A percentile compares a stretch with the other conserved stretches of the same genome.
Conservation (phyloP, 108 stramenopile genomes). For the Nitzschia putrida region DNA sequence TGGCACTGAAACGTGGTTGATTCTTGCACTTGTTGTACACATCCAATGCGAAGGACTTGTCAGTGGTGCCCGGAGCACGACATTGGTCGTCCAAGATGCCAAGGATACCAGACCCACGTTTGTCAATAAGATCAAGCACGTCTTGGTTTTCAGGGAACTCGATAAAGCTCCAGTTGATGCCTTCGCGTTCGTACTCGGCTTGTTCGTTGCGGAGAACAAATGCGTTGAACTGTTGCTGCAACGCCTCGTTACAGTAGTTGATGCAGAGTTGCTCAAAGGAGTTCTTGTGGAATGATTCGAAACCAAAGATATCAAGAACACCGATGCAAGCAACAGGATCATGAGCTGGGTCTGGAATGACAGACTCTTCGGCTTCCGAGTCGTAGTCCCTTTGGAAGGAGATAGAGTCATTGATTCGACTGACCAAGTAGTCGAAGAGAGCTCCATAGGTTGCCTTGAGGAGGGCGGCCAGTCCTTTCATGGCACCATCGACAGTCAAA, state of each 20-base stretch:
- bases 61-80: constrained; percentile 66
- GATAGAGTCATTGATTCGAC: constrained; percentile 84
- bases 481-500: constrained; percentile 74
- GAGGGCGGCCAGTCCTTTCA: constrained; percentile 89
- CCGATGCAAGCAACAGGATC: constrained; percentile 72
- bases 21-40: constrained; percentile 63
- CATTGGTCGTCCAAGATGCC: constrained; percentile 83
- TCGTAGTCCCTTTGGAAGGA: constrained; percentile 25
- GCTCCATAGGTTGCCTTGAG: constrained; percentile 92
- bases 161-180: constrained; percentile 83
- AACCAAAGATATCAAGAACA: constrained; percentile 97
- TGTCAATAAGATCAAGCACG: constrained; percentile 92
- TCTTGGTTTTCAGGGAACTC: constrained; percentile 96
- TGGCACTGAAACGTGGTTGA: constrained; percentile 63
- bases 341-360: constrained; percentile 15
- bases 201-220: constrained; percentile 87
- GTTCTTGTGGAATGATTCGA: constrained; percentile 90
- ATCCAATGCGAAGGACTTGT: constrained; percentile 61
- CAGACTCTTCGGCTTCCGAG: constrained; percentile 15
- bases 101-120: constrained; percentile 73
- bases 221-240: constrained; percentile 91
- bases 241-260: constrained; percentile 93
- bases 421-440: constrained; percentile 81
- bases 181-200: constrained; percentile 84
- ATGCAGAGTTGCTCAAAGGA: constrained; percentile 95